Evolutionary conservation across 1,139 yeast genomes (phyloP).

Genomic region (Debaryomyces sp.): DNA sequence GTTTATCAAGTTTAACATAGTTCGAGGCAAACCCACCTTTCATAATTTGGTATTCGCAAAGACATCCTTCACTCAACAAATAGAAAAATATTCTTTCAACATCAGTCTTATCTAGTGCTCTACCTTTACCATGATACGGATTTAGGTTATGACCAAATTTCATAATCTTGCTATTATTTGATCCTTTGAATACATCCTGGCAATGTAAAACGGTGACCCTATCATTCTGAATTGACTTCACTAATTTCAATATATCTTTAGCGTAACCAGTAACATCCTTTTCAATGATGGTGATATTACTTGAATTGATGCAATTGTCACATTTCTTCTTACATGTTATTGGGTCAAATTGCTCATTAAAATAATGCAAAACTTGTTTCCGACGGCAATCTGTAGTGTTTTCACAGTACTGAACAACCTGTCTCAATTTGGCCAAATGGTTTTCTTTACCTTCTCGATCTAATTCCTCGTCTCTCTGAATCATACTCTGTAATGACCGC

Average conservation of each 20-base stretch:
- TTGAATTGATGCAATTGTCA: slow-evolving; percentile 75
- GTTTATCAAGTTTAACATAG: slow-evolving; percentile 64
- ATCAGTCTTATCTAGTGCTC: slow-evolving; percentile 60
- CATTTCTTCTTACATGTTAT: slow-evolving; percentile 70
- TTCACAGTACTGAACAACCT: slow-evolving; percentile 90
- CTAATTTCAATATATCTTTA: slow-evolving; percentile 58
- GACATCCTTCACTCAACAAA: slow-evolving; percentile 65
- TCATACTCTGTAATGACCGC: slow-evolving; percentile 70
- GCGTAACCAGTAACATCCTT: slow-evolving; percentile 75
- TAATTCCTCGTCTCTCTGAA: slow-evolving; percentile 72
- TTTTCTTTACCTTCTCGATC: slow-evolving; percentile 69
- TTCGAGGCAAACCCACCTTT: slow-evolving; percentile 79
- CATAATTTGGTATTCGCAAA: slow-evolving; percentile 73
- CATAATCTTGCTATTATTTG: slow-evolving; percentile 61
- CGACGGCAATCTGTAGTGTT: slow-evolving; percentile 90
- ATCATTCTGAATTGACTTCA: slow-evolving; percentile 55
- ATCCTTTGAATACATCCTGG: slow-evolving; percentile 83
- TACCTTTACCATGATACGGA: slow-evolving; percentile 73
- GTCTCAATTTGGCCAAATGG: slow-evolving; percentile 75
- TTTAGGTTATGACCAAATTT: slow-evolving; percentile 63
- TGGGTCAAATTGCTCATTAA: slow-evolving; percentile 79
- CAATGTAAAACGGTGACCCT: slow-evolving; percentile 79
- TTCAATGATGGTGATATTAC: slow-evolving; percentile 45
- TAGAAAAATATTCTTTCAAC: slow-evolving; percentile 83
- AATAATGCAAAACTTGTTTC: slow-evolving; percentile 83